Percentiles rank a stretch among this genome's conserved stretches.
phyloP scores from a whole-genome alignment of 75 land plant genomes.

The Cryptomeria japonica region DNA sequence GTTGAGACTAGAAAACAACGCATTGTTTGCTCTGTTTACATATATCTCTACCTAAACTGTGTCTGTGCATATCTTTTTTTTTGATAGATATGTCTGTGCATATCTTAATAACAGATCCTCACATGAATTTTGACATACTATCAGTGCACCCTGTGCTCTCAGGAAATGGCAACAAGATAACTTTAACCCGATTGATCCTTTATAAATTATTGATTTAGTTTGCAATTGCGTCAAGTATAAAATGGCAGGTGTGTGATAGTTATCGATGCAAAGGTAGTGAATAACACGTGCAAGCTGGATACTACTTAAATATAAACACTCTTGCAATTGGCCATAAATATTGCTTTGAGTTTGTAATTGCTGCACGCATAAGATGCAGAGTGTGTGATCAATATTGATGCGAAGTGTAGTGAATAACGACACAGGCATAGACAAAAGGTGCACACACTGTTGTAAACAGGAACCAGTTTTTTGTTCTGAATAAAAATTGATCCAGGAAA shows the following conservation, averaged over 20 bases:
- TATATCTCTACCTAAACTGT: background rate
- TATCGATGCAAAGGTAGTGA: no score
- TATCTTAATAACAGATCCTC: background rate
- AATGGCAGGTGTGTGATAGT: background rate
- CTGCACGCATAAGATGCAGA: background rate
- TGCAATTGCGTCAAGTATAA: background rate
- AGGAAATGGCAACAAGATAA: background rate
- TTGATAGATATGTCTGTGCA: background rate
- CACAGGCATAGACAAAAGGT: background rate
- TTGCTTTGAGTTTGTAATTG: background rate
- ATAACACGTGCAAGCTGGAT: background rate
- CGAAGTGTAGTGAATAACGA: background rate
- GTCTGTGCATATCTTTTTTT: background rate
- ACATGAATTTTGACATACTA: background rate
- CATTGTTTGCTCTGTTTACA: background rate
- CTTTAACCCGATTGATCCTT: background rate
- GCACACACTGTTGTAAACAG: background rate
- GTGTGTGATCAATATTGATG: background rate
- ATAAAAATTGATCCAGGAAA: background rate
- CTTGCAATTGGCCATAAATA: background rate
- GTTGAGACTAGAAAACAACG: background rate
- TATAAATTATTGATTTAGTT: background rate
- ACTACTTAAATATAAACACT: background rate
- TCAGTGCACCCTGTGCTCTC: background rate
- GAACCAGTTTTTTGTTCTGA: background rate